Evolutionary conservation across 306 rosid species (phyloP).

Genomic region (Lathyrus aphaca): DNA sequence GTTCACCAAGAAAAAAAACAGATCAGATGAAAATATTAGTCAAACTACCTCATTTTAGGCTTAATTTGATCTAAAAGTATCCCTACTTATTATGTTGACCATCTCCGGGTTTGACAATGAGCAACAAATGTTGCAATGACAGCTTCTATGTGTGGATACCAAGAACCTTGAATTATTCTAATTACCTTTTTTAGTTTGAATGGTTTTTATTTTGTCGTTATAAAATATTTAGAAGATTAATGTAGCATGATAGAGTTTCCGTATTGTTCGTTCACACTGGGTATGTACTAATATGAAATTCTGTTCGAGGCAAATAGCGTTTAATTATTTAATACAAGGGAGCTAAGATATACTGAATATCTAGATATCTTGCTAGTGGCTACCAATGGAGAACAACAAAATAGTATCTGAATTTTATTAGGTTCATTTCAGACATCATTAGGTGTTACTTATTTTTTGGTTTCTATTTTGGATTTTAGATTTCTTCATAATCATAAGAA

Average conservation of each 20-base stretch:
- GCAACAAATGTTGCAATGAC: neutral
- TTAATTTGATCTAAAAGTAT: neutral
- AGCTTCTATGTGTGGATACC: neutral
- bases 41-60: neutral
- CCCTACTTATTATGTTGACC: neutral
- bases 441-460: neutral
- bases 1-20: neutral
- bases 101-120: neutral
- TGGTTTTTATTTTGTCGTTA: neutral
- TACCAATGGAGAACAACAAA: neutral
- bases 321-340: neutral
- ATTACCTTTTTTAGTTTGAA: neutral
- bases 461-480: neutral
- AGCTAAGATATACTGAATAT: neutral
- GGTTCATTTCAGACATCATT: neutral
- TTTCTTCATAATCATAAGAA: neutral
- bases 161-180: neutral
- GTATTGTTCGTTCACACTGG: neutral
- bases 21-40: constrained; percentile 21
- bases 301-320: neutral
- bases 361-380: neutral
- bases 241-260: neutral
- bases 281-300: neutral
- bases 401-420: neutral
- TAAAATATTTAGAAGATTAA: constrained; percentile 7